Evolutionary conservation across 73 alveolate genomes (phyloP), one percentile per base, ranked within the genome.

Genomic region (Blepharisma stoltei): DNA sequence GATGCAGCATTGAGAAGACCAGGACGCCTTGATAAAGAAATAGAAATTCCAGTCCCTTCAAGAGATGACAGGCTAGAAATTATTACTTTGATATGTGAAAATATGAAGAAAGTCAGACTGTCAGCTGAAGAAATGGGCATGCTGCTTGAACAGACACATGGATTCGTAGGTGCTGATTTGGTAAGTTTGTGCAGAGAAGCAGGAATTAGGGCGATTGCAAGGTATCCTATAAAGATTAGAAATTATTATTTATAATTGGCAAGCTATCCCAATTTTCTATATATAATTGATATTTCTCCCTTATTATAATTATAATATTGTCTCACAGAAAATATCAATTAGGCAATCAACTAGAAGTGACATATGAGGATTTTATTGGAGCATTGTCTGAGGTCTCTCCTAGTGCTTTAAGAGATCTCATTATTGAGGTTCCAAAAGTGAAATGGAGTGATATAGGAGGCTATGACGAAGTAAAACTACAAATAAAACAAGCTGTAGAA

Each of bases 401-500:
- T 9, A 82, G 90, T 45, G 90, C 92, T 67, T 70, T 95, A 21
- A 81, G 91, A 82, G 99, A 97, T 79, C 76, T 98, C 50, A 54
- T 92, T 7, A 94, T 96, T 52, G 97, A 94, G 80, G 97, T 97
- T 20, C 99, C 99, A 7, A 94, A 90, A 75, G 99, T 96, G 20
- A 81, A 83, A 54, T 98, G 99, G 99, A 90, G 65, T 65, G 98
- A 94, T 50, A 97, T 96, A 38, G 99, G 99, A 25, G 99, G 99
- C 23, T 96, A 98, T 87, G 92, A 94, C 32, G 88, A 87, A 46
- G 93, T 97, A 48, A 98, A 95, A 66, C 86, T 81, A 27, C 90
- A 95, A 68, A 93, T 98, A 48, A 79, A 89, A 66, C 94, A 97
- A 80, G 94, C 98, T 55, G 97, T 98, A 54, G 99, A 98, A 88